phyloP scores from a whole-genome alignment of 805 yeast species.

The Hanseniaspora mollemarum region DNA sequence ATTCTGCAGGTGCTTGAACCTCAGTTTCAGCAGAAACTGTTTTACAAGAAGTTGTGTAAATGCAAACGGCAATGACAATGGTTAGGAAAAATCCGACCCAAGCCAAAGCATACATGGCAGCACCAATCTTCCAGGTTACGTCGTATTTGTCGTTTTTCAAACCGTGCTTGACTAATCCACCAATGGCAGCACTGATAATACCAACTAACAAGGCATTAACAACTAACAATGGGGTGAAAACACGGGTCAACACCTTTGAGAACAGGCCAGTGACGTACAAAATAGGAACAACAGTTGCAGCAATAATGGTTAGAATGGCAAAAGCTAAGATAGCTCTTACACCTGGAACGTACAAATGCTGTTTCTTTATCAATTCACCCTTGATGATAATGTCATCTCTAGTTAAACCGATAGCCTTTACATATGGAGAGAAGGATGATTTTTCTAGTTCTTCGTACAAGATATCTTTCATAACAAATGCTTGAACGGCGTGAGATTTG shows the following conservation, averaged over 20 bases:
- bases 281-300: background rate
- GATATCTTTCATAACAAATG: conserved; percentile 27
- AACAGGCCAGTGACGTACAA: conserved; percentile 4
- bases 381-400: conserved; percentile 25
- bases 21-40: background rate
- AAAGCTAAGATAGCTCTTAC: conserved; percentile 27
- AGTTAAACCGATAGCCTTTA: conserved; percentile 24
- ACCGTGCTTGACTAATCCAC: conserved; percentile 27
- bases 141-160: conserved; percentile 26
- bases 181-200: conserved; percentile 24
- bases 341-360: conserved; percentile 29
- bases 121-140: conserved; percentile 23
- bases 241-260: conserved; percentile 17
- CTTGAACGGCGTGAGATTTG: conserved; percentile 28
- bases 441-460: conserved; percentile 24
- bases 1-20: background rate
- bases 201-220: conserved; percentile 26
- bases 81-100: conserved; percentile 28
- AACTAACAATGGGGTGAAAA: conserved; percentile 18
- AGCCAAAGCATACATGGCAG: conserved; percentile 24
- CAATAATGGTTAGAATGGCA: conserved; percentile 22
- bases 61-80: conserved; percentile 19
- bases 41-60: conserved; percentile 3
- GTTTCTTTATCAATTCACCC: conserved; percentile 26
- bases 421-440: conserved; percentile 28